Percentiles rank a stretch among this genome's conserved stretches.
Evolutionary conservation across 495 filamentous ascomycete species (phyloP).

Genomic region (Friedmanniomyces simplex): DNA sequence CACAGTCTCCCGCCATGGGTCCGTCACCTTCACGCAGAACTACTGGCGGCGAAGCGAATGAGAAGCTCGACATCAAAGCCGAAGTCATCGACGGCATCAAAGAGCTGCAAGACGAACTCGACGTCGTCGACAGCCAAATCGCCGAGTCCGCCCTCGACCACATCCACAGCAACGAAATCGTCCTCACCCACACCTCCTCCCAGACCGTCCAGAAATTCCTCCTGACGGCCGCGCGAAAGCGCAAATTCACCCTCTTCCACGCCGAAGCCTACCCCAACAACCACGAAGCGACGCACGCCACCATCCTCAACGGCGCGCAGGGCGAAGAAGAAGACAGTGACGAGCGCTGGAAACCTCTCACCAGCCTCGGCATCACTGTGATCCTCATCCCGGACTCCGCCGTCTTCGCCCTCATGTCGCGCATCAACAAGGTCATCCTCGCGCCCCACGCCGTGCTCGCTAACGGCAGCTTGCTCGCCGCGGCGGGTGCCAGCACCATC

Average conservation of each 20-base stretch:
- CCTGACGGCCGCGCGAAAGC: constrained; percentile 67
- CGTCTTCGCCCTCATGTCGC: constrained; percentile 83
- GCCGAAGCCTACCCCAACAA: constrained; percentile 63
- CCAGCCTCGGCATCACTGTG: constrained; percentile 63
- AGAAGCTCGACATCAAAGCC: constrained; percentile 54
- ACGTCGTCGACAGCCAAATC: constrained; percentile 81
- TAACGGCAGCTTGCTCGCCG: constrained; percentile 72
- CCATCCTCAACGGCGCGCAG: constrained; percentile 43
- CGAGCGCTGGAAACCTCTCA: constrained; percentile 63
- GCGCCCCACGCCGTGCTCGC: constrained; percentile 75
- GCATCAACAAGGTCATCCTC: constrained; percentile 87
- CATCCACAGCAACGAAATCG: constrained; percentile 81
- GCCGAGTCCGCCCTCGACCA: constrained; percentile 75
- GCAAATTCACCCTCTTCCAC: constrained; percentile 79
- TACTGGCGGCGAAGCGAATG: constrained; percentile 1
- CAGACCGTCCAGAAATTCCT: constrained; percentile 78
- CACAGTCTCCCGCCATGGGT: constrained; percentile 23
- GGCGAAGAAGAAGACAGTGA: constrained; percentile 33
- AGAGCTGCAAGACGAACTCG: constrained; percentile 85
- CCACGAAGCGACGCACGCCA: constrained; percentile 48
- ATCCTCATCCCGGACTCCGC: constrained; percentile 74
- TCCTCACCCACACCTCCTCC: constrained; percentile 73
- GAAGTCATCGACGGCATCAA: constrained; percentile 81
- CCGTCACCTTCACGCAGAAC: constrained; percentile 7
- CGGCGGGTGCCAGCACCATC: constrained; percentile 66